Base-by-base conservation (phyloP, 306 rosid species). In the Carpinus fangiana region DNA sequence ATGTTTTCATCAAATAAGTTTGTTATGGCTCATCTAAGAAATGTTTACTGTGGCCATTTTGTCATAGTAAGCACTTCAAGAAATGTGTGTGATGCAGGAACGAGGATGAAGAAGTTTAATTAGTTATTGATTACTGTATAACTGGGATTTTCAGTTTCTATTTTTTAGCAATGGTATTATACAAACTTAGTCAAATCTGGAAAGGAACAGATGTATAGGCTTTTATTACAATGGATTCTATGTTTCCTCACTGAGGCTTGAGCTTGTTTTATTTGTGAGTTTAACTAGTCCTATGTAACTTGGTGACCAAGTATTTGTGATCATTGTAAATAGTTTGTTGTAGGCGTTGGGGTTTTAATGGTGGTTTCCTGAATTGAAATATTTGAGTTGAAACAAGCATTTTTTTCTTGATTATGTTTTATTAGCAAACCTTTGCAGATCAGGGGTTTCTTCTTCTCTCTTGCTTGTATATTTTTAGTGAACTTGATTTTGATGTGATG, bases 71-170 rank as follows among this genome's bases (percentile, higher is more conserved):
- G 64, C 12, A 41, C 41, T 38, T 66, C 47, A 18, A 66, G 71
- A 18, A 9, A 66, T 66, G 72, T 41, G n/a, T 61, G 46, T 66
- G 72, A 66, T 66, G 51, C 16, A 38, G 72, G 72, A 66, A 20
- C 51, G 45, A 28, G 43, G 68, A 61, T 61, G 68, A 53, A 4
- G n/a, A 53, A 13, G 20, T 6, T 53, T 28, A 61, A 61, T 61
- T 61, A 28, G 11, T 61, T 61, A 12, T 61, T 0, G 43, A 61
- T 14, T 0, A 28, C 12, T 21, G 1, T 31, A 0, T 10, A 10
- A 61, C 28, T 26, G 5, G 7, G 26, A 61, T 61, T 26, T 28
- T 31, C 6, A 2, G 46, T 66, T 9, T 41, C 48, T 64, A 31
- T 7, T 34, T 34, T 34, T 64, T 12, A 64, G 20, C 7, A 28